A percentile compares a stretch with the other conserved stretches of the same genome.
Evolutionary conservation across 805 yeast genomes (phyloP).

Genomic region (Priceomyces haplophilus): DNA sequence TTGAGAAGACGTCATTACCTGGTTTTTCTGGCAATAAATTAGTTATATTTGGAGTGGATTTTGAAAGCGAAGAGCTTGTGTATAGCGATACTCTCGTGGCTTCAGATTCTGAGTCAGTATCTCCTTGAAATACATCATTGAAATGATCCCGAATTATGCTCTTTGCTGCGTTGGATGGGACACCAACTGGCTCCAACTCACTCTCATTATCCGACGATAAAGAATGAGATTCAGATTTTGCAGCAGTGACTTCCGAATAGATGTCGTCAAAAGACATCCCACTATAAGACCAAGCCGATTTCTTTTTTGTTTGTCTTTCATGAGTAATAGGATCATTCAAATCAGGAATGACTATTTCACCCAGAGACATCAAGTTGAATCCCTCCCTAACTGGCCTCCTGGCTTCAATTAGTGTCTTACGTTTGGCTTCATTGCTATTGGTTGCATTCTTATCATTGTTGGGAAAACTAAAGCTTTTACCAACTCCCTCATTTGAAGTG

Average conservation of each 20-base stretch:
- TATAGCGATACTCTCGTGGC: constrained; percentile 19
- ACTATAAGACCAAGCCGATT: constrained; percentile 11
- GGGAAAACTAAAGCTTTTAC: constrained; percentile 38
- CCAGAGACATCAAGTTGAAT: constrained; percentile 10
- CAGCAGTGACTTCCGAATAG: constrained; percentile 14
- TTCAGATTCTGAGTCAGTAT: constrained; percentile 30
- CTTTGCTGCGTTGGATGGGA: constrained; percentile 32
- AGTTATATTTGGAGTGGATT: constrained; percentile 20
- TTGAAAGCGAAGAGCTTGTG: constrained; percentile 12
- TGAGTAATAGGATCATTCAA: constrained; percentile 17
- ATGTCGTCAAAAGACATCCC: constrained; percentile 28
- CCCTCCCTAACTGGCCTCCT: background rate
- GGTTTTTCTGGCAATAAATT: constrained; percentile 4
- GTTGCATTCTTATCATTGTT: constrained; percentile 33
- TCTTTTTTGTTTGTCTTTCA: background rate
- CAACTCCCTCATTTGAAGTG: constrained; percentile 34
- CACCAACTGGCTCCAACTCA: constrained; percentile 32
- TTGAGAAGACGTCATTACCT: constrained; percentile 1
- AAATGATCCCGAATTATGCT: constrained; percentile 27
- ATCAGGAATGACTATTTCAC: constrained; percentile 44
- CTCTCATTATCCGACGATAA: constrained; percentile 13
- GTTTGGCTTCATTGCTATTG: constrained; percentile 19
- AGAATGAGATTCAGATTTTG: constrained; percentile 8
- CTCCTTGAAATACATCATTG: constrained; percentile 17
- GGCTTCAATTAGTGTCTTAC: constrained; percentile 5